Evolutionary conservation across 495 filamentous ascomycete species (phyloP), one percentile per base, ranked within the genome.

Genomic region (Penicillium riverlandense): DNA sequence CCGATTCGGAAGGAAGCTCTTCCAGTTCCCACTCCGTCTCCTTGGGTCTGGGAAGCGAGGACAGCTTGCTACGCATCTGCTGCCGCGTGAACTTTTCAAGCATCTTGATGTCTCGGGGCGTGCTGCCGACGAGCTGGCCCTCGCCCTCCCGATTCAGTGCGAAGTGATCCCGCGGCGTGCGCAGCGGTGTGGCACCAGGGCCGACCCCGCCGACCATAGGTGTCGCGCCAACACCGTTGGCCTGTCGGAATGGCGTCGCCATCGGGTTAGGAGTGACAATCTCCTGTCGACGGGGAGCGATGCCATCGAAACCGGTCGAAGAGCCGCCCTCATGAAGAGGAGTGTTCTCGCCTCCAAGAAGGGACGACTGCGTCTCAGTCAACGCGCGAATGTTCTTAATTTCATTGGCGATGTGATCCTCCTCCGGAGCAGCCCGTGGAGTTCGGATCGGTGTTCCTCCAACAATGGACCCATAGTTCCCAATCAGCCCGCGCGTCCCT

Each of bases 381-480:
- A 96, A 69, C 7, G 90, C 88, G 33, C 88, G 77, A 43, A 96
- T 96, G 61, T 98, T 97, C 48, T 80, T 83, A 45, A 97, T 94
- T 63, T 98, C 92, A 57, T 97, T 98, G 40, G 91, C 88, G 40
- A 98, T 88, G 49, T 85, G 82, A 61, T 98, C 94, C 57, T 97
- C 90, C 58, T 95, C 86, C 7, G 90, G 85, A 0, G 92, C 85
- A 12, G 89, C 90, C 56, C 82, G 78, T 2, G 92, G 92, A 31
- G 92, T 98, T 44, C 92, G 77, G 50, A 97, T 95, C 1, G 94
- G 94, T 14, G 87, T 88, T 41, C 78, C 81, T 45, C 83, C 83
- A 49, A 90, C 84, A 42, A 96, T 80, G 12, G 75, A 75, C 35
- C 81, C 79, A 59, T 96, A 96, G 46, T 88, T 88, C 40, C 85